Evolutionary conservation across 768 basidiomycete genomes (phyloP).

Genomic region (Mycena albidolilacea): DNA sequence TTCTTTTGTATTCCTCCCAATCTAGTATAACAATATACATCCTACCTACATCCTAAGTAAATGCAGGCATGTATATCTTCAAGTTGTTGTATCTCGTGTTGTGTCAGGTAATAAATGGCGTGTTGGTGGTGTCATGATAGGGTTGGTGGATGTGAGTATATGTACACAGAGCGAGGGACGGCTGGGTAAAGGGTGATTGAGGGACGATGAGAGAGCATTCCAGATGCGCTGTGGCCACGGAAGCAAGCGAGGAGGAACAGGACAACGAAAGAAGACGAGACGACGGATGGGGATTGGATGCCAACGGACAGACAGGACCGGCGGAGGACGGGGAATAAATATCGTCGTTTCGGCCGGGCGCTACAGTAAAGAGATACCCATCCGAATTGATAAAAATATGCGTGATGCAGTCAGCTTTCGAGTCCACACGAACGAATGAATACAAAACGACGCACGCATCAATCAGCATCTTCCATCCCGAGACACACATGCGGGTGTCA

Average conservation of each 20-base stretch:
- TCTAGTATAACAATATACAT: too few species aligned
- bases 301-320: not conserved
- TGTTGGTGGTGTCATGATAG: conserved; percentile 1
- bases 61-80: not conserved
- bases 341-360: conserved; percentile 2
- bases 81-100: too few species aligned
- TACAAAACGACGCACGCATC: not conserved
- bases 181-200: not conserved
- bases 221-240: conserved; percentile 19
- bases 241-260: conserved; percentile 16
- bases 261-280: conserved; percentile 12
- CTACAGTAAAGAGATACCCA: conserved; percentile 1
- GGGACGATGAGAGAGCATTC: conserved; percentile 12
- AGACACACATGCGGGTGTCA: not conserved
- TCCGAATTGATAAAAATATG: not conserved
- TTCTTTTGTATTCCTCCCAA: too few species aligned
- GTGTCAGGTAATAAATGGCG: not conserved
- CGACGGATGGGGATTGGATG: not conserved
- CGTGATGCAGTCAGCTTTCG: not conserved
- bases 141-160: not conserved
- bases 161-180: not conserved
- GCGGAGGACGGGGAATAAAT: conserved; percentile 21
- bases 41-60: not conserved
- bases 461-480: not conserved
- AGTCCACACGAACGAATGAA: not conserved